These are phyloP conservation scores for Penicillium lividum DNA, from an alignment of 495 filamentous ascomycete species.

Conservation along the genomic window DNA sequence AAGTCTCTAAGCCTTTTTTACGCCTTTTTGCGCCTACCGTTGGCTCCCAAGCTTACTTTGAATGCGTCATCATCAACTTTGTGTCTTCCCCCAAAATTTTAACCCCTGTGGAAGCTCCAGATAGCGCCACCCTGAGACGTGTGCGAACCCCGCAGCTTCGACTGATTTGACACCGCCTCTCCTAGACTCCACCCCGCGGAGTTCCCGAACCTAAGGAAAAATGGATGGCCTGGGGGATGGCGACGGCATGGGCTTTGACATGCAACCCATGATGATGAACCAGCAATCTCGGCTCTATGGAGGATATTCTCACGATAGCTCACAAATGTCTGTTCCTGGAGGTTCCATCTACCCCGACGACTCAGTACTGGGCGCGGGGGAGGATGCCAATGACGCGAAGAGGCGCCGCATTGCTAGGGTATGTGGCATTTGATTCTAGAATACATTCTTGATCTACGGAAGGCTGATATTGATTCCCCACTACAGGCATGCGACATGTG, in stretches of 20 bases:
- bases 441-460: background rate
- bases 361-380: slow-evolving; percentile 47
- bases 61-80: slow-evolving; percentile 23
- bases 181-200: slow-evolving; percentile 27
- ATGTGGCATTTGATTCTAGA: slow-evolving; percentile 20
- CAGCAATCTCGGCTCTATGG: slow-evolving; percentile 74
- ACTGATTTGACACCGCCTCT: slow-evolving; percentile 20
- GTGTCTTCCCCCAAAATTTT: slow-evolving; percentile 7
- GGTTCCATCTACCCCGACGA: slow-evolving; percentile 64
- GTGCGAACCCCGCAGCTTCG: slow-evolving; percentile 23
- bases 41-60: slow-evolving; percentile 1
- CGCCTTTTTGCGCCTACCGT: slow-evolving; percentile 4
- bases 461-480: background rate
- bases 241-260: slow-evolving; percentile 45
- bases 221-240: slow-evolving; percentile 48
- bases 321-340: slow-evolving; percentile 59
- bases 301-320: slow-evolving; percentile 59
- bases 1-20: background rate
- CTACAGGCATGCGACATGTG: slow-evolving; percentile 96
- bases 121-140: slow-evolving; percentile 9
- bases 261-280: slow-evolving; percentile 48
- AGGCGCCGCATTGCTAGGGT: slow-evolving; percentile 90
- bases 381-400: slow-evolving; percentile 77
- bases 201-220: slow-evolving; percentile 17
- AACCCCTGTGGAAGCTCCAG: slow-evolving; percentile 17